phyloP scores from a whole-genome alignment of 2,329 filamentous ascomycete genomes.

The Myriosclerotinia scirpicola region DNA sequence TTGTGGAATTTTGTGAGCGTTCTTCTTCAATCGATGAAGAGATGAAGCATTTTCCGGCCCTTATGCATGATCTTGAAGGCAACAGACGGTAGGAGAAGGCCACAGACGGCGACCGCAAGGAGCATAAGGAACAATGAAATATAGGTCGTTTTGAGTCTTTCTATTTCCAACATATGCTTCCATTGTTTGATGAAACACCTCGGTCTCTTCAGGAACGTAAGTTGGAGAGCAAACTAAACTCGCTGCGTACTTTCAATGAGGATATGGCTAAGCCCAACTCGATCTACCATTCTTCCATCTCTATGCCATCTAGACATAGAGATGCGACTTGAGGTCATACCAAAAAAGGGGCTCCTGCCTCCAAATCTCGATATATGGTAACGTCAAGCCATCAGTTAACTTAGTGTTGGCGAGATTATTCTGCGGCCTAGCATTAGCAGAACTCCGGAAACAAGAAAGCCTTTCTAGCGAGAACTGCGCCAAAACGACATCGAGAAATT shows the following conservation, averaged over 20 bases:
- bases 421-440: no score
- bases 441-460: no score
- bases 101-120: neutral
- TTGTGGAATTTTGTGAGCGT: neutral
- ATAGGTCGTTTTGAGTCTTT: neutral
- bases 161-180: no score
- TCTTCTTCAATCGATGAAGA: neutral
- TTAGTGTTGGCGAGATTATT: no score
- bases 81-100: no score
- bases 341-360: no score
- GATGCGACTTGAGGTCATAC: no score
- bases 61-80: neutral
- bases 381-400: no score
- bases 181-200: neutral
- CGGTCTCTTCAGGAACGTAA: neutral
- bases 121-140: neutral
- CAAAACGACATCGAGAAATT: no score
- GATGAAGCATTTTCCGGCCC: neutral
- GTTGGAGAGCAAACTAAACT: neutral
- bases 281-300: slow-evolving; percentile 18
- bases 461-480: no score
- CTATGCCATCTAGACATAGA: slow-evolving; percentile 15
- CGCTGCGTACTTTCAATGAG: slow-evolving; percentile 16
- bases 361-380: no score
- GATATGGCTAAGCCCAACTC: neutral